A percentile compares a stretch with the other conserved stretches of the same genome.
Evolutionary conservation across 2,329 filamentous ascomycete species (phyloP).

Genomic region (Akanthomyces dipterigenus): DNA sequence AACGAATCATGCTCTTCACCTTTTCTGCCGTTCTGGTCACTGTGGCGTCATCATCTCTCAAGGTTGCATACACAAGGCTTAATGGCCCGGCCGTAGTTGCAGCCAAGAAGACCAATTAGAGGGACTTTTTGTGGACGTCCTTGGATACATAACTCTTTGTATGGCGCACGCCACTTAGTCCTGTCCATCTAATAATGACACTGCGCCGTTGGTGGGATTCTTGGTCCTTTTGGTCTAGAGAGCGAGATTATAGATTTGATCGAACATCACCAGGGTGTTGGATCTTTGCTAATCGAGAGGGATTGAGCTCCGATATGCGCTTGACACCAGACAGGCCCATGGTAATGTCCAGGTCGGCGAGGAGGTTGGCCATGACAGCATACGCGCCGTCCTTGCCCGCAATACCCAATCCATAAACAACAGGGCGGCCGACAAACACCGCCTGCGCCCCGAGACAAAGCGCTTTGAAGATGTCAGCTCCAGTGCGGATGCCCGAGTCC

Average conservation of each 20-base stretch:
- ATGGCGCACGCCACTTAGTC: background rate
- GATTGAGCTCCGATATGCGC: slow-evolving; percentile 31
- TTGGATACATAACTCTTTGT: background rate
- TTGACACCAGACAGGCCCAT: slow-evolving; percentile 49
- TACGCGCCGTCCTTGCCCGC: slow-evolving; percentile 44
- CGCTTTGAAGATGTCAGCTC: slow-evolving; percentile 34
- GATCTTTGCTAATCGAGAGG: slow-evolving; percentile 25
- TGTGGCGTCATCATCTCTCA: slow-evolving; percentile 58
- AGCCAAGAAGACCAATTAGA: slow-evolving; percentile 20
- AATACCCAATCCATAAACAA: slow-evolving; percentile 30
- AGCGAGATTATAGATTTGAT: slow-evolving; percentile 21
- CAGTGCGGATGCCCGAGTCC: slow-evolving; percentile 34
- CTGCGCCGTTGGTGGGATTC: background rate
- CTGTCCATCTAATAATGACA: background rate
- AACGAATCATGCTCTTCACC: slow-evolving; percentile 63
- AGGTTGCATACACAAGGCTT: slow-evolving; percentile 60
- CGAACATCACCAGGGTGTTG: slow-evolving; percentile 28
- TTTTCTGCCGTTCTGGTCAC: slow-evolving; percentile 67
- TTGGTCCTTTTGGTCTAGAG: too few relatives aligned
- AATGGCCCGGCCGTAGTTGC: slow-evolving; percentile 48
- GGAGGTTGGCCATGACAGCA: slow-evolving; percentile 38
- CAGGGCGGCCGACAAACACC: slow-evolving; percentile 37
- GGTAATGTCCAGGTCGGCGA: slow-evolving; percentile 41
- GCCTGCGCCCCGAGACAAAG: slow-evolving; percentile 34
- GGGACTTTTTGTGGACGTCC: background rate